Base-by-base conservation (phyloP, 768 basidiomycete species). In the Suillus subalutaceus region DNA sequence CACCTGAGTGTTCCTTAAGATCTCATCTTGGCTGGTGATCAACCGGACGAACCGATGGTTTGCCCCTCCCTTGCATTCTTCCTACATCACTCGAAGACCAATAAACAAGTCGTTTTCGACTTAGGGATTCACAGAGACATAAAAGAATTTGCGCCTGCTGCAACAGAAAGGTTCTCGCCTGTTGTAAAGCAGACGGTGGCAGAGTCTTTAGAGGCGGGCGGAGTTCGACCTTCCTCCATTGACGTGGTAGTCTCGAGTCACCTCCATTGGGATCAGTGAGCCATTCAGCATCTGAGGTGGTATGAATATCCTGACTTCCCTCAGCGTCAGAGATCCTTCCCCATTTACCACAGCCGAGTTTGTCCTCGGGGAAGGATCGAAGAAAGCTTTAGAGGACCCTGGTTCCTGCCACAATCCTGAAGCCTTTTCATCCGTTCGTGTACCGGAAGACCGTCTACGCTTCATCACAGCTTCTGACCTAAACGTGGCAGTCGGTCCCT, bases 11-110 rank as follows among this genome's bases (percentile, higher is more conserved):
- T 87, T 9, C 71, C 79, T 0, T 70, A 82, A 23, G 79, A 77
- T 40, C 72, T 74, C 62, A 70, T 84, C 5, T 44, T 44, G 60
- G 71, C 86, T 48, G 78, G 78, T 32, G 74, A 78, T 1, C 67
- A 70, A 4, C 71, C 77, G 44, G 76, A 73, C 1, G 76, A 73
- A 9, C 65, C 72, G 15, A 70, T 72, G 2, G 63, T 66, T 5
- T 77, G 75, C 10, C 88, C 88, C 4, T 81, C 82, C 13, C 79
- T 89, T 50, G 78, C 84, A 2, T 89, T 88, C 73, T 79, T 83
- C 64, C 72, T 88, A 46, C 79, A 76, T 12, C 87, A 88, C 68
- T 84, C 85, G 2, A 66, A 68, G 20, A 79, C 72, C 2, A 15
- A 41, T 15, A 41, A 41, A 13, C 40, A 41, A 41, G 12, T 41